phyloP scores from a whole-genome alignment of 306 rosid genomes.

The Castanea mollissima region DNA sequence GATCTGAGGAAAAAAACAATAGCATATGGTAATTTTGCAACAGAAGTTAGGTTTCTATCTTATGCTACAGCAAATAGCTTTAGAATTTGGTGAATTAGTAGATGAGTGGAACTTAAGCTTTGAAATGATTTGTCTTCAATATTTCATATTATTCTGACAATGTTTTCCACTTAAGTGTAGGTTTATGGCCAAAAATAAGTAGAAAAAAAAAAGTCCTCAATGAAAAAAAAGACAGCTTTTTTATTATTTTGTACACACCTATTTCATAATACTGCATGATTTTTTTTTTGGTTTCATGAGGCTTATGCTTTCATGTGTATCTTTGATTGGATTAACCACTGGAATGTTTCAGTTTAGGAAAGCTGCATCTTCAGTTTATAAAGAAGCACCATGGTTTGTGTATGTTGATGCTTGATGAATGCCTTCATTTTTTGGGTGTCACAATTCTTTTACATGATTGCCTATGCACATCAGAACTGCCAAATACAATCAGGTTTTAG shows the following conservation, averaged over 20 bases:
- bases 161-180: neutral
- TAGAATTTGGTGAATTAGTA: neutral
- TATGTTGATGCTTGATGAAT: slow-evolving; percentile 1
- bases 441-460: neutral
- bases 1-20: neutral
- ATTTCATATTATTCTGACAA: neutral
- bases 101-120: neutral
- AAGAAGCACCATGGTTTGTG: neutral
- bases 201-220: neutral
- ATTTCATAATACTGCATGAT: neutral
- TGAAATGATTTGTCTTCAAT: neutral
- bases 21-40: neutral
- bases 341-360: neutral
- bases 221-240: neutral
- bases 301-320: neutral
- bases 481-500: neutral
- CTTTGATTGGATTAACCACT: neutral
- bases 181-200: neutral
- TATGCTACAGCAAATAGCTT: neutral
- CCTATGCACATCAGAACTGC: neutral
- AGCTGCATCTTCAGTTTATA: neutral
- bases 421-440: neutral
- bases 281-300: neutral
- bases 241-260: neutral
- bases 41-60: neutral